Evolutionary conservation across 163 green algal genomes (phyloP), one percentile per base, ranked within the genome.

Genomic region (Scenedesmus sp.): DNA sequence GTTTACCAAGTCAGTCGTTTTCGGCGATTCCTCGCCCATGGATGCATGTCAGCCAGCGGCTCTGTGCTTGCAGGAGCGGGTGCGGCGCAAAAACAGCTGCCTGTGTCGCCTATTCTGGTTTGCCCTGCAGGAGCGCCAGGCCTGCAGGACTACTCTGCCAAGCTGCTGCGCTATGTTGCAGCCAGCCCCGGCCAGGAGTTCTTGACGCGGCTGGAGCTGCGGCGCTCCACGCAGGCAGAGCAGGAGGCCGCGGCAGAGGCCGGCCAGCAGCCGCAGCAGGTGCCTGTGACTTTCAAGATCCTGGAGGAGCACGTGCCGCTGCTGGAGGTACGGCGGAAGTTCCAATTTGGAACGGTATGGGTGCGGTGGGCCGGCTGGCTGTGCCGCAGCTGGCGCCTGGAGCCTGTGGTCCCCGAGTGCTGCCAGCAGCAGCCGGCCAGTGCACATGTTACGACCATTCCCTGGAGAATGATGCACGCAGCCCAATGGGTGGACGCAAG

Each of bases 111-210:
- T n/a, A n/a, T 43, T 5, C 89, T 88, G 40, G 91, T 84, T 16
- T 68, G 37, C 3, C 59, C 79, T 44, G 22, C 68, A 13, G 53
- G 49, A 4, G 30, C 42, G 18, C 81, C 83, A 12, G 83, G 20
- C 56, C 33, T 15, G 90, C 90, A 26, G 65, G 94, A 97, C 87
- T 97, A 97, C 90, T 93, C 86, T 81, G 94, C 91, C 42, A 96
- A 95, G 82, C 94, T 95, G 68, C 90, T 97, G 43, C 91, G 91
- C 43, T 97, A 96, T 46, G 90, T 96, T n/a, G 94, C 94, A 10
- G 89, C 93, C 13, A 94, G 89, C 70, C 43, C 89, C 22, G 95
- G 94, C n/a, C 94, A 96, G 93, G 95, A 96, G 87, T 96, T 94
- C 79, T 93, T 97, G 90, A 73, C 88, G 0, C 83, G 85, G 7